Evolutionary conservation across 2,329 filamentous ascomycete species (phyloP), one percentile per base, ranked within the genome.

Genomic region (Aspergillus ustus): DNA sequence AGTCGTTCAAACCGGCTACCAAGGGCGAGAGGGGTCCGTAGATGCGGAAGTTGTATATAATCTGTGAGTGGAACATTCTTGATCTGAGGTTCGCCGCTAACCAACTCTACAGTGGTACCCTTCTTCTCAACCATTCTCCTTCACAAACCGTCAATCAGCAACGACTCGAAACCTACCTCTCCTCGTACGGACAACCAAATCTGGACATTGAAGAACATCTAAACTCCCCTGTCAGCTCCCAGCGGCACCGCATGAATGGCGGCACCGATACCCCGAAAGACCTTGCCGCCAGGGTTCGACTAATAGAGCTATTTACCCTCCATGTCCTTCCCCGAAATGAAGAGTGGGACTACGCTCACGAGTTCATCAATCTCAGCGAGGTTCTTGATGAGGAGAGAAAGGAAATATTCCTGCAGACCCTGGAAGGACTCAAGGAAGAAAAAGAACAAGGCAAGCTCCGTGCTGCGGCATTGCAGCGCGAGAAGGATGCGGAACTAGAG

Each of bases 341-440:
- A 59, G 93, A 98, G 78, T 99, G 95, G 95, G 92, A 97, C 61
- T 97, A 97, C 70, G 92, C 95, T 4, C 87, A 88, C 62, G 91
- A 96, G 69, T 98, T 98, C 75, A 96, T 98, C 72, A 87, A 84
- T 70, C 87, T 92, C 72, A 95, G 89, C 75, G 89, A 94, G 51
- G 87, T 97, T 28, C 84, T 99, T 1, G 94, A 98, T 74, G 94
- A 97, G 56, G 95, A 98, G 79, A 87, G 92, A 49, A 88, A 92
- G 65, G 92, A 98, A 70, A 89, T 91, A 0, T 97, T 98, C 75
- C 80, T 96, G 17, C 90, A 94, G 69, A 94, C 93, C 4, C 82
- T 98, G 17, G 88, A 96, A 73, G 89, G 87, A 57, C 81, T 98
- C 31, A 90, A 91, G 69, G 93, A 97, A 67, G 93, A 97, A 72